A percentile compares a stretch with the other conserved stretches of the same genome.
phyloP scores from a whole-genome alignment of 2,329 filamentous ascomycete genomes.

The Alternaria brassicae region DNA sequence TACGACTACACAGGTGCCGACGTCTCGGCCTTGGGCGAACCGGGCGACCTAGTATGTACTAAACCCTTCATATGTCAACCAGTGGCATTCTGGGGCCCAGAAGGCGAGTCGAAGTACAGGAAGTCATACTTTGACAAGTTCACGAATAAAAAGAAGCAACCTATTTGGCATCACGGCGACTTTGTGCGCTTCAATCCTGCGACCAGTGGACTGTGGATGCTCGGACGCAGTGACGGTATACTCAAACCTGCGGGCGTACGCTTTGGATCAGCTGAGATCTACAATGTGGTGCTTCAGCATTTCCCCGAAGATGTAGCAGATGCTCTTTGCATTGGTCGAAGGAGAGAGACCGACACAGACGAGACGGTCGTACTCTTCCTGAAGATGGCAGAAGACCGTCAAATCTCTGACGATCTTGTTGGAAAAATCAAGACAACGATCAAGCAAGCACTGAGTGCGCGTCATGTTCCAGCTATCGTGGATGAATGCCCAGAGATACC shows the following conservation, averaged over 20 bases:
- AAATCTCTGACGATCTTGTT: conserved; percentile 67
- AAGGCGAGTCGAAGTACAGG: conserved; percentile 77
- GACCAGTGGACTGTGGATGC: conserved; percentile 85
- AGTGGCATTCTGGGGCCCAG: conserved; percentile 81
- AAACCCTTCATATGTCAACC: conserved; percentile 90
- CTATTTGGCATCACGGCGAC: conserved; percentile 92
- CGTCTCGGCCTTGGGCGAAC: conserved; percentile 67
- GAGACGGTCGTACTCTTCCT: conserved; percentile 90
- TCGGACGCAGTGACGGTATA: conserved; percentile 90
- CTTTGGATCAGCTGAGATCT: conserved; percentile 94
- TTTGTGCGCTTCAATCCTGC: conserved; percentile 76
- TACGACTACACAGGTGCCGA: conserved; percentile 63
- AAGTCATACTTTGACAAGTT: conserved; percentile 90
- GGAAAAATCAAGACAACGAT: conserved; percentile 71
- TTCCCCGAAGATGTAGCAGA: conserved; percentile 82
- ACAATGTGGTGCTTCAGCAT: conserved; percentile 87
- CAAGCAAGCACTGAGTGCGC: conserved; percentile 78
- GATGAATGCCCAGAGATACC: conserved; percentile 88
- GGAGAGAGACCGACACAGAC: conserved; percentile 74
- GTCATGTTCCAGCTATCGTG: conserved; percentile 86
- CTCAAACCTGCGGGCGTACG: conserved; percentile 90
- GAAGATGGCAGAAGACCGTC: conserved; percentile 69
- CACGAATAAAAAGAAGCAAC: conserved; percentile 50
- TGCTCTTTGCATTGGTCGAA: conserved; percentile 83
- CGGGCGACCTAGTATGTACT: conserved; percentile 88